A percentile compares a stretch with the other conserved stretches of the same genome.
phyloP scores from a whole-genome alignment of 2,329 filamentous ascomycete genomes.

The Ceratocystis cubensis region DNA sequence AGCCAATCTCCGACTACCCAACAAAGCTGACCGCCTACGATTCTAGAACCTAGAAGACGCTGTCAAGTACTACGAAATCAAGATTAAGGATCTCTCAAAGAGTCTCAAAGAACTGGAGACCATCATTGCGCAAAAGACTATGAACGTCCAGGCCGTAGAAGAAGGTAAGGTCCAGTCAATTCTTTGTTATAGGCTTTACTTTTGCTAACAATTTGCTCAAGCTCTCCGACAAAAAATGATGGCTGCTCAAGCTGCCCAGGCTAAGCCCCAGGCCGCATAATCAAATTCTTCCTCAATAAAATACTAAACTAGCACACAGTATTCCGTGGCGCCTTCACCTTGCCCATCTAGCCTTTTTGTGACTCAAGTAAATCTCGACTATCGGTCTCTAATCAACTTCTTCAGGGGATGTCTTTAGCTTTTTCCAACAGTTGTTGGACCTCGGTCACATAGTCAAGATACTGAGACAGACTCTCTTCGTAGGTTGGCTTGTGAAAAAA shows the following conservation, averaged over 20 bases:
- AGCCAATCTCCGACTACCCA: neutral
- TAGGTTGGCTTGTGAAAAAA: neutral
- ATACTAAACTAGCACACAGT: neutral
- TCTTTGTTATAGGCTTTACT: neutral
- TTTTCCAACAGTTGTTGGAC: neutral
- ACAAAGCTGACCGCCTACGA: neutral
- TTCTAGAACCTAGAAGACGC: constrained; percentile 40
- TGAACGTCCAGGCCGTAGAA: constrained; percentile 75
- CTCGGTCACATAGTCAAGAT: neutral
- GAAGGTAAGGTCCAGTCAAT: constrained; percentile 46
- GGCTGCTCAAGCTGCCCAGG: constrained; percentile 22
- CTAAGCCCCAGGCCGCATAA: constrained; percentile 6
- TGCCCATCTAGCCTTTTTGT: neutral
- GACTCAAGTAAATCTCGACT: neutral
- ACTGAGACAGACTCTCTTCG: constrained; percentile 5
- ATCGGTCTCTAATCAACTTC: neutral
- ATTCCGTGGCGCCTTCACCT: neutral
- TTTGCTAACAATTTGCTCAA: constrained; percentile 22
- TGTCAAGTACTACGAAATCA: constrained; percentile 44
- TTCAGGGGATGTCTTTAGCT: neutral
- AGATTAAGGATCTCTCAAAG: constrained; percentile 39
- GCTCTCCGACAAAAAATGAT: constrained; percentile 32
- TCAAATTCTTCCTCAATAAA: neutral
- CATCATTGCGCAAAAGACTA: constrained; percentile 58
- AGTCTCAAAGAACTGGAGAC: constrained; percentile 46